Evolutionary conservation across 129 eudicot genomes (phyloP), one percentile per base, ranked within the genome.

Genomic region (Escallonia rubra): DNA sequence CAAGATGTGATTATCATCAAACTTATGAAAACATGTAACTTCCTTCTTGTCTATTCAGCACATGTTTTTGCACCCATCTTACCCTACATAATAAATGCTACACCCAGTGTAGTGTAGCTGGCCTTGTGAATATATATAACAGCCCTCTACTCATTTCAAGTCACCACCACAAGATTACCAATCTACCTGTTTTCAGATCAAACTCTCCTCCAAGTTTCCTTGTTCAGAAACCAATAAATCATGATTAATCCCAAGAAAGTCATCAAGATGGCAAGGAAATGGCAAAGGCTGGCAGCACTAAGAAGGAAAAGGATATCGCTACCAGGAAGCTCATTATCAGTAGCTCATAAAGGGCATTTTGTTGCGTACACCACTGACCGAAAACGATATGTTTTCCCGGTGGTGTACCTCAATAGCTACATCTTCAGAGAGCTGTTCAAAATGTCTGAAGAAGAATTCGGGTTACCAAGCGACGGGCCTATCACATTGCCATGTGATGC

Each of bases 211-310:
- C 34, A 23, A 23, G 34, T 23, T 23, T 44, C 34, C 59, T 15
- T 23, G 41, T 13, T 13, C 70, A 57, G 14, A 57, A 54, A 11
- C 12, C 41, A 63, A 12, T 8, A 52, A 59, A 51, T 5, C 43
- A 81, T 80, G 84, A 78, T 81, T 72, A 77, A 65, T 59, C 59
- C 81, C 38, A 80, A 70, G 81, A 84, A 78, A 54, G 86, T 84
- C 59, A 58, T 72, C 51, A 61, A 63, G 59, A 74, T 84, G 68
- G 90, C 86, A 38, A 77, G 59, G 52, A 84, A 78, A 51, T 77
- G 86, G 90, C 79, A 71, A 6, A 80, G 63, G 39, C 5, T 71
- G 9, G 84, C 68, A 10, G 44, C 60, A 4, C 47, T 64, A 6
- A 56, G 48, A 15, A 60, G 53, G 41, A 74, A 65, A 65, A 66